Percentiles rank a stretch among this genome's conserved stretches.
Conservation (phyloP, 371 early-diverging fungal genomes). For the Batkoa obscura region DNA sequence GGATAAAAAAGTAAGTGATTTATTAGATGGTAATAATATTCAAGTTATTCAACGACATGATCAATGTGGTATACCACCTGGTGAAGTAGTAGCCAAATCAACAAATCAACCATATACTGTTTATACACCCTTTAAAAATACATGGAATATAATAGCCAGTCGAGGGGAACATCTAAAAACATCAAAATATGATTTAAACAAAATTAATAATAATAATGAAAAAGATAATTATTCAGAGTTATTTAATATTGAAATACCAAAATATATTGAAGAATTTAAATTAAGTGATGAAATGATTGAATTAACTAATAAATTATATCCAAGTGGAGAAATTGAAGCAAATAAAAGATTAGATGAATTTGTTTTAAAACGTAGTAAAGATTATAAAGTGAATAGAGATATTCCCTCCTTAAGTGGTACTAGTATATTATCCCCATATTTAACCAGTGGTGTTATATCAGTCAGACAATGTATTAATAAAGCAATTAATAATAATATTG, state of each 20-base stretch:
- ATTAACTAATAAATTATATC: constrained; percentile 8
- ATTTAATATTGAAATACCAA: neutral
- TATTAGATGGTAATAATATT: constrained; percentile 7
- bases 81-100: constrained; percentile 19
- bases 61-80: constrained; percentile 30
- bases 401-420: constrained; percentile 10
- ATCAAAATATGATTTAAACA: no score
- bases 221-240: neutral
- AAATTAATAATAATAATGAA: no score
- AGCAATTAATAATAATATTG: constrained; percentile 16
- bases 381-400: constrained; percentile 13
- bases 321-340: constrained; percentile 19
- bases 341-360: constrained; percentile 12
- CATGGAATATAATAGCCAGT: no score
- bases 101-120: constrained; percentile 12
- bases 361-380: constrained; percentile 7
- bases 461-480: constrained; percentile 13
- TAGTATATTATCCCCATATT: constrained; percentile 13
- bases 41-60: constrained; percentile 18
- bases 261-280: neutral
- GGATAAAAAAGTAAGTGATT: constrained; percentile 8
- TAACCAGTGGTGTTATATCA: constrained; percentile 24
- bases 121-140: constrained; percentile 15
- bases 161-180: no score
- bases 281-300: constrained; percentile 9